Percentiles rank a stretch among this genome's conserved stretches.
These are phyloP conservation scores for Viola pubescens DNA, from an alignment of 441 rosid species.

Conservation along the genomic window DNA sequence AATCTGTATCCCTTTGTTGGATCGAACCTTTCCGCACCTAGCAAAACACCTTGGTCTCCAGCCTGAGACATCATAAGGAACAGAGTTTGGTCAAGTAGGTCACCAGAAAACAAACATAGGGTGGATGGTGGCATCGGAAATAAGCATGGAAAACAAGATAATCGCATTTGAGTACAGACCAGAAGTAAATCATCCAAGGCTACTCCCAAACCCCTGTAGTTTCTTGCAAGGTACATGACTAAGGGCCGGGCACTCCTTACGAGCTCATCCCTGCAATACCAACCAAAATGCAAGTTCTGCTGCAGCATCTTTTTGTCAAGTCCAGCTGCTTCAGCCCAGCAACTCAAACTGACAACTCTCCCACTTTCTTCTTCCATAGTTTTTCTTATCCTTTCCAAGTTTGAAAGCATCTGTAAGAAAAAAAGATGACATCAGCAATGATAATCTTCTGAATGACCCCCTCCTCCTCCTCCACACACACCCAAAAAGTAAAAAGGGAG, in stretches of 20 bases:
- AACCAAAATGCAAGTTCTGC: conserved; percentile 52
- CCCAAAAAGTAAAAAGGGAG: conserved; percentile 1
- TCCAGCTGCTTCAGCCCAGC: conserved; percentile 87
- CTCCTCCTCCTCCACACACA: too few relatives aligned
- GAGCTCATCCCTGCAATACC: conserved; percentile 75
- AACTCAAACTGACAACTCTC: conserved; percentile 41
- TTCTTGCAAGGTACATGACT: conserved; percentile 66
- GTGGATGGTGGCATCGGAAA: neutral
- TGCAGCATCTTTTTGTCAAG: conserved; percentile 50
- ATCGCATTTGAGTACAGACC: conserved; percentile 29
- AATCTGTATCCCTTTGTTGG: conserved; percentile 71
- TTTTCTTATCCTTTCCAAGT: conserved; percentile 58
- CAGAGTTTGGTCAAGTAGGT: neutral
- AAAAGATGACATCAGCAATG: conserved; percentile 18
- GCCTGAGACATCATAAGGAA: conserved; percentile 37
- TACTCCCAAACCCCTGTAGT: conserved; percentile 62
- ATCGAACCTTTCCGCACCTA: conserved; percentile 82
- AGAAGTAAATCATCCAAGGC: conserved; percentile 63
- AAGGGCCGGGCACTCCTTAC: conserved; percentile 53
- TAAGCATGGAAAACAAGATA: conserved; percentile 1
- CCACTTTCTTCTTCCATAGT: conserved; percentile 58
- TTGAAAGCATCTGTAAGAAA: conserved; percentile 41
- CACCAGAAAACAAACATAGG: too few relatives aligned
- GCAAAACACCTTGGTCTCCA: conserved; percentile 68
- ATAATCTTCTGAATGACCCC: conserved; percentile 4